A percentile compares a stretch with the other conserved stretches of the same genome.
phyloP scores from a whole-genome alignment of 306 rosid genomes.

The Acacia crassicarpa region DNA sequence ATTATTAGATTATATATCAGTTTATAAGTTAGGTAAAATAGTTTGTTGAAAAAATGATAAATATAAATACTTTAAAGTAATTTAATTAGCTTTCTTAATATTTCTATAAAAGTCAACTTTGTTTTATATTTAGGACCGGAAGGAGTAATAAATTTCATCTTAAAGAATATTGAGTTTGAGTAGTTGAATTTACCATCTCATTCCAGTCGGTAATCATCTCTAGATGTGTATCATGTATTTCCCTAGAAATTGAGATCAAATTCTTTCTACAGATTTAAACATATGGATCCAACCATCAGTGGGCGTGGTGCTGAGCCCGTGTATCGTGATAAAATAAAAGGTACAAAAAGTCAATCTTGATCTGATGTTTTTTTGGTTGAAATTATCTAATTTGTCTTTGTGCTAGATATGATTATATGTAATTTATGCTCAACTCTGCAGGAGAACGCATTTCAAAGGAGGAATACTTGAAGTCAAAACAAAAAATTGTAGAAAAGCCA shows the following conservation, averaged over 20 bases:
- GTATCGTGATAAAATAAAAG: constrained; percentile 81
- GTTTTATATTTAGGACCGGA: too few species aligned
- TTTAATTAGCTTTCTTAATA: too few species aligned
- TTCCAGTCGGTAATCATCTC: neutral
- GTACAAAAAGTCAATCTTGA: constrained; percentile 41
- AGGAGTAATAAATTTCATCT: neutral
- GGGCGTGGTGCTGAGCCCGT: constrained; percentile 73
- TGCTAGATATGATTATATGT: constrained; percentile 3
- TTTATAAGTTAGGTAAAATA: too few species aligned
- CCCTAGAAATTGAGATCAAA: neutral
- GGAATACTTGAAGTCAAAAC: constrained; percentile 66
- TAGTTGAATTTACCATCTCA: neutral
- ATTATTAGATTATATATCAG: too few species aligned
- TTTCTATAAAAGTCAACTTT: too few species aligned
- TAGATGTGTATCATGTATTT: constrained; percentile 1
- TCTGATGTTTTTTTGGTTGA: constrained; percentile 19
- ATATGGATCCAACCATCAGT: constrained; percentile 72
- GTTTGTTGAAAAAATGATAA: too few species aligned
- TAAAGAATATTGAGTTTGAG: neutral
- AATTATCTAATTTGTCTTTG: constrained; percentile 10
- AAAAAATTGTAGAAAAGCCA: constrained; percentile 79
- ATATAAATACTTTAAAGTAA: too few species aligned
- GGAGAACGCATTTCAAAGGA: constrained; percentile 71
- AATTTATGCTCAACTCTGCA: constrained; percentile 37
- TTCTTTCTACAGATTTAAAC: constrained; percentile 60